Base-by-base conservation (phyloP, 352 stramenopile species). In the Phytophthora ramorum region DNA sequence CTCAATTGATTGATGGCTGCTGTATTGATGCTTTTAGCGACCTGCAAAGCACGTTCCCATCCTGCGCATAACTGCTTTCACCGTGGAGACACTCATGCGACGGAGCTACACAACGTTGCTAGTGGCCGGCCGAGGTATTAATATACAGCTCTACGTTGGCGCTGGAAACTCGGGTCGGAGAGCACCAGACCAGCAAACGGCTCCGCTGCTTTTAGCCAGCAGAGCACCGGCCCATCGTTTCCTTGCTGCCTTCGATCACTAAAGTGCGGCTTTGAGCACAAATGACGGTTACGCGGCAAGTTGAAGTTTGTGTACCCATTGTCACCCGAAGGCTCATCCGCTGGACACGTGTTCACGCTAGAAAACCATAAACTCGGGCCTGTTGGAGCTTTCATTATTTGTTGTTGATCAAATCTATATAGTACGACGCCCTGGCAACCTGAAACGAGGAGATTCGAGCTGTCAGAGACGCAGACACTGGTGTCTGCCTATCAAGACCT, bases 271-370 rank as follows among this genome's bases (percentile, higher is more conserved):
- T 16, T 20, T 45, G 28, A 26, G 37, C 20, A 24, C 9, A 51
- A 34, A 3, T 4, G 55, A 45, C 63, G 20, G 44, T 71, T 66
- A 59, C 32, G 32, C 13, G 14, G 30, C 6, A 64, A 48, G 62
- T 71, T 75, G 67, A 71, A 71, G 62, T 75, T 57, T 7, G n/a
- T 60, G 56, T 63, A 67, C 28, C 54, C 48, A 71, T 75, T 71
- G 63, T n/a, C 37, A 58, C 40, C 32, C 3, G 30, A 56, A 50
- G 24, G 32, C 28, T 17, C 28, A 32, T 30, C 17, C 12, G 6
- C 41, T 1, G 4, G n/a, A 22, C 40, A 47, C 40, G 40, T 47
- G 40, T 47, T 47, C 40, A 47, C 12, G 16, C 4, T 35, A n/a
- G n/a, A n/a, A n/a, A n/a, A n/a, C n/a, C n/a, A n/a, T n/a, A n/a